phyloP scores from a whole-genome alignment of 2,329 filamentous ascomycete genomes.

The Cordyceps pruinosa region DNA sequence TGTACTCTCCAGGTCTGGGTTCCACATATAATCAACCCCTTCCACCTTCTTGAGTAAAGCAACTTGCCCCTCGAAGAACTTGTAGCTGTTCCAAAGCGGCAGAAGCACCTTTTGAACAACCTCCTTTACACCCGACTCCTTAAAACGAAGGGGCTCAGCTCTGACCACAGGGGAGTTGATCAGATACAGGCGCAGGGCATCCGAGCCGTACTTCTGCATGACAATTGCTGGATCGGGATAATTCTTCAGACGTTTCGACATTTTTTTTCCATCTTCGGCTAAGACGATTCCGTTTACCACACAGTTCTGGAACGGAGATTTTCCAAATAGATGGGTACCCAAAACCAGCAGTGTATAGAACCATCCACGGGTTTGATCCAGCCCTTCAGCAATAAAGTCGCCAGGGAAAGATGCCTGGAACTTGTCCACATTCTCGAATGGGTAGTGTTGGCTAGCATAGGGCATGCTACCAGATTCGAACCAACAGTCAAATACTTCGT shows the following conservation, averaged over 20 bases:
- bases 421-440: slow-evolving; percentile 78
- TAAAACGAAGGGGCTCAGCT: slow-evolving; percentile 84
- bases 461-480: slow-evolving; percentile 96
- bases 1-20: slow-evolving; percentile 64
- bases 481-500: slow-evolving; percentile 95
- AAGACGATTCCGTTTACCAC: slow-evolving; percentile 95
- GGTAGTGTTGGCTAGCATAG: slow-evolving; percentile 84
- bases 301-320: slow-evolving; percentile 86
- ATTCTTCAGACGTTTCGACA: slow-evolving; percentile 96
- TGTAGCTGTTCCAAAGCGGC: slow-evolving; percentile 93
- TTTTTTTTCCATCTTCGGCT: slow-evolving; percentile 94
- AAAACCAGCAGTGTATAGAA: slow-evolving; percentile 90
- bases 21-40: slow-evolving; percentile 68
- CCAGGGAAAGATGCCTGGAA: slow-evolving; percentile 80
- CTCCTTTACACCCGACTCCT: slow-evolving; percentile 87
- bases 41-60: slow-evolving; percentile 80
- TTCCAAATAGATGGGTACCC: slow-evolving; percentile 79
- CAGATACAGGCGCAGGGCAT: slow-evolving; percentile 88
- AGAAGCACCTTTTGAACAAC: slow-evolving; percentile 87
- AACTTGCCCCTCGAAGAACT: slow-evolving; percentile 90
- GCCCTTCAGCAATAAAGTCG: slow-evolving; percentile 88
- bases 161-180: slow-evolving; percentile 95
- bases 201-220: slow-evolving; percentile 83
- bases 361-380: slow-evolving; percentile 94
- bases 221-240: slow-evolving; percentile 82